phyloP scores from a whole-genome alignment of 768 basidiomycete species.

The Serendipita sp. region DNA sequence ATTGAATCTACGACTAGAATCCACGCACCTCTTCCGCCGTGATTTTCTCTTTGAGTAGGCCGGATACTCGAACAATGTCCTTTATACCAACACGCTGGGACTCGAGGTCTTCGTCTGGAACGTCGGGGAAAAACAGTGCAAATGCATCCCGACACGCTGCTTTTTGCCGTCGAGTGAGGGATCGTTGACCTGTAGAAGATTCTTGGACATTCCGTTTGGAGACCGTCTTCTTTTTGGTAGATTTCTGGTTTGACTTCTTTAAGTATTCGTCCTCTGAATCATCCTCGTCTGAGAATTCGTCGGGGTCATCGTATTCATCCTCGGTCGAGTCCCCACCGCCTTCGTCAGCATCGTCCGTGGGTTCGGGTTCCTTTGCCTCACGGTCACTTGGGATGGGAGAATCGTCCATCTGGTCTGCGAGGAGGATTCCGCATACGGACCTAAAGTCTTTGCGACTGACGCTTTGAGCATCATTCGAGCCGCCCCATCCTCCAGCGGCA shows the following conservation, averaged over 20 bases:
- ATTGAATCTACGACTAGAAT: conserved; percentile 5
- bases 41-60: conserved; percentile 52
- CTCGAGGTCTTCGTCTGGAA: conserved; percentile 29
- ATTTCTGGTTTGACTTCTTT: background rate
- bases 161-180: conserved; percentile 35
- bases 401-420: conserved; percentile 17
- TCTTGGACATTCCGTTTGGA: background rate
- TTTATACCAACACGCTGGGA: conserved; percentile 44
- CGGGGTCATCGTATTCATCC: conserved; percentile 6
- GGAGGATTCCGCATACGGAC: conserved; percentile 58
- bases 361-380: background rate
- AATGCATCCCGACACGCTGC: conserved; percentile 42
- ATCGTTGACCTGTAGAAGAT: background rate
- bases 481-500: conserved; percentile 35
- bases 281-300: background rate
- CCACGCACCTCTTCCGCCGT: conserved; percentile 53
- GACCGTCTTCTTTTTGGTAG: background rate
- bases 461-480: conserved; percentile 13
- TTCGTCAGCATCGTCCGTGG: background rate
- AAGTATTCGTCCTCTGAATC: background rate
- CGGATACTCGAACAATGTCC: conserved; percentile 44
- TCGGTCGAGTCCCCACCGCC: background rate
- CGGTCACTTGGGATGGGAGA: background rate
- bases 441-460: conserved; percentile 62
- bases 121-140: conserved; percentile 54